These are phyloP conservation scores for Pseudogymnoascus sp. DNA, from an alignment of 2,329 filamentous ascomycete genomes.

Conservation along the genomic window DNA sequence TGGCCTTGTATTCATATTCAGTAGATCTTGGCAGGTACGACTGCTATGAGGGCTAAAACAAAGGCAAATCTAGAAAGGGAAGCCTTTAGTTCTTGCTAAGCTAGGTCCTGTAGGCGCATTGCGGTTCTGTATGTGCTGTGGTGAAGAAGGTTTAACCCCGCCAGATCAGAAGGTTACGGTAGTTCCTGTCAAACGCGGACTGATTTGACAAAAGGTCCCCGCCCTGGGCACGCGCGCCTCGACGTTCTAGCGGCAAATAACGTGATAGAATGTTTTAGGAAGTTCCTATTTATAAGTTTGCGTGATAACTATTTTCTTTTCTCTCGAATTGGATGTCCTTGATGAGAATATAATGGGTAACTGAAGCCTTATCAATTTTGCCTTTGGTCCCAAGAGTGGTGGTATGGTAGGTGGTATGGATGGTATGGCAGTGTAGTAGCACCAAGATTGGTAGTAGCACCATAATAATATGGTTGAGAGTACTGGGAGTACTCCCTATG, in stretches of 20 bases:
- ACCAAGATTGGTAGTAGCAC: background rate
- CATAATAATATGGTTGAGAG: background rate
- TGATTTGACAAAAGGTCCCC: background rate
- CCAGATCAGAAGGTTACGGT: background rate
- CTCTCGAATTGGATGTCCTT: background rate
- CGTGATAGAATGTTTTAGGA: background rate
- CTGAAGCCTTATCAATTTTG: background rate
- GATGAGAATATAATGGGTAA: background rate
- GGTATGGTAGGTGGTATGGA: background rate
- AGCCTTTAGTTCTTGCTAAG: background rate
- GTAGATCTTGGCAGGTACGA: slow-evolving; percentile 2
- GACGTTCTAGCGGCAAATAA: slow-evolving; percentile 2
- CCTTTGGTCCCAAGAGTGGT: background rate
- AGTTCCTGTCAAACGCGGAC: background rate
- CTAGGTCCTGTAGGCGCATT: background rate
- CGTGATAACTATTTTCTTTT: background rate
- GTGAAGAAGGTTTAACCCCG: background rate
- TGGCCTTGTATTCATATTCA: slow-evolving; percentile 78
- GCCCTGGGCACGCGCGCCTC: background rate
- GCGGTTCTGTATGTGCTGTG: background rate
- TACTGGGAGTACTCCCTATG: background rate
- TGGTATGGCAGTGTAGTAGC: background rate
- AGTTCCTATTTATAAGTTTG: background rate
- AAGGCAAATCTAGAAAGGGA: background rate
- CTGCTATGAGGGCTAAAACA: background rate